These are phyloP conservation scores for Parmelia sp. DNA, from an alignment of 495 filamentous ascomycete genomes.

Conservation along the genomic window DNA sequence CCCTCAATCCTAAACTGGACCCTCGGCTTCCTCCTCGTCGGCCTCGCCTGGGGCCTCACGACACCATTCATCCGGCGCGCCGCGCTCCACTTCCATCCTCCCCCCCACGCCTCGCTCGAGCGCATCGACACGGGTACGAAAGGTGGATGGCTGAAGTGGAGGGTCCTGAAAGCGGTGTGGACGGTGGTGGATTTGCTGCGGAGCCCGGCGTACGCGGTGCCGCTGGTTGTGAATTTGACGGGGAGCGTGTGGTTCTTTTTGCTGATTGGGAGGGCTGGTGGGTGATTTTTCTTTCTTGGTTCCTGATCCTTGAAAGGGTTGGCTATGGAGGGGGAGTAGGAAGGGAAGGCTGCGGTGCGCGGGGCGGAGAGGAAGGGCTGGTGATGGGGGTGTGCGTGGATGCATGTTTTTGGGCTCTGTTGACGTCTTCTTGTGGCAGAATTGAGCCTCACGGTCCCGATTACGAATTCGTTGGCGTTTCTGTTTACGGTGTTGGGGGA, in stretches of 20 bases:
- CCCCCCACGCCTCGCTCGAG: constrained; percentile 21
- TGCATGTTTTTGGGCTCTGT: neutral
- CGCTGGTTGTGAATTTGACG: constrained; percentile 82
- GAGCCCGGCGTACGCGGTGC: constrained; percentile 77
- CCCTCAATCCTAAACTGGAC: constrained; percentile 70
- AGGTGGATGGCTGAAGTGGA: constrained; percentile 19
- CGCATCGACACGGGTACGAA: constrained; percentile 18
- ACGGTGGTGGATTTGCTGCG: constrained; percentile 71
- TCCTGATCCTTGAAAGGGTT: too few relatives aligned
- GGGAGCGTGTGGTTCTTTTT: constrained; percentile 98
- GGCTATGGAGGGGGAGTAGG: too few relatives aligned
- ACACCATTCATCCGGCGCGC: constrained; percentile 56
- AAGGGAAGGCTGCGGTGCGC: too few relatives aligned
- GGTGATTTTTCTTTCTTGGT: neutral
- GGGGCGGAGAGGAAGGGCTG: neutral
- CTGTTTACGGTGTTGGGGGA: constrained; percentile 92
- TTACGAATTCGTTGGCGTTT: constrained; percentile 90
- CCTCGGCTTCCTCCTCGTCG: constrained; percentile 84
- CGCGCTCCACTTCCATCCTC: constrained; percentile 51
- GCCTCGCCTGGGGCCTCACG: constrained; percentile 73
- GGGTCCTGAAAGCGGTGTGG: constrained; percentile 47
- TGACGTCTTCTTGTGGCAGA: constrained; percentile 44
- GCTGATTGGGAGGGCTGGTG: constrained; percentile 63
- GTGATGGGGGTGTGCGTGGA: neutral
- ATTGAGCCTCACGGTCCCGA: constrained; percentile 85